phyloP scores from a whole-genome alignment of 2,329 filamentous ascomycete genomes.

The Rhinocladiella similis region DNA sequence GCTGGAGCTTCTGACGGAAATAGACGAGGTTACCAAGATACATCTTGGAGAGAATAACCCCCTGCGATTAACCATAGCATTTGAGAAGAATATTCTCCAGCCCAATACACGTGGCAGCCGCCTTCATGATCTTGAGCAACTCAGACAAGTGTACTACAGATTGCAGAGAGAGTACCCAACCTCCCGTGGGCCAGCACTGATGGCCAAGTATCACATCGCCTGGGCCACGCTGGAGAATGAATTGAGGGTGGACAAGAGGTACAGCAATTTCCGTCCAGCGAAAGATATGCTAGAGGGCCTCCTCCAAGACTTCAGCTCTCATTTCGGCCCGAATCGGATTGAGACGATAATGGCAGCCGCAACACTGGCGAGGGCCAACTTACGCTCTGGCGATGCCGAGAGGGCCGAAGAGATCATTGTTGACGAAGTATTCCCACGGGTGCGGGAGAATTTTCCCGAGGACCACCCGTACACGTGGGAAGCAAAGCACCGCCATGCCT shows the following conservation, averaged over 20 bases:
- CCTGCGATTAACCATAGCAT: slow-evolving; percentile 17
- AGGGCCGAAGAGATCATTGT: slow-evolving; percentile 14
- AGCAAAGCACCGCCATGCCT: slow-evolving; percentile 22
- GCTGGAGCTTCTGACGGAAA: slow-evolving; percentile 8
- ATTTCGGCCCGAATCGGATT: slow-evolving; percentile 17
- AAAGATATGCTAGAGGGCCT: slow-evolving; percentile 8
- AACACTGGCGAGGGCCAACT: slow-evolving; percentile 16
- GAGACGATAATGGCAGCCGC: slow-evolving; percentile 20
- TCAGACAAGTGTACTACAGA: slow-evolving; percentile 6
- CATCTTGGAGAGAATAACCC: slow-evolving; percentile 16
- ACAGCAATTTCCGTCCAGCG: slow-evolving; percentile 10
- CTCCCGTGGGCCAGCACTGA: slow-evolving; percentile 12
- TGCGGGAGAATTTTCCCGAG: slow-evolving; percentile 16
- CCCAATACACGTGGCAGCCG: background rate
- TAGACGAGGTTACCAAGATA: slow-evolving; percentile 10
- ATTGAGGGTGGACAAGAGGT: slow-evolving; percentile 10
- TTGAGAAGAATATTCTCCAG: slow-evolving; percentile 17
- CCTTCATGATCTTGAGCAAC: slow-evolving; percentile 9
- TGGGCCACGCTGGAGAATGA: slow-evolving; percentile 23
- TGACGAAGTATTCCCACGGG: slow-evolving; percentile 7
- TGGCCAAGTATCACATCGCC: slow-evolving; percentile 17
- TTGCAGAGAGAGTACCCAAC: slow-evolving; percentile 4
- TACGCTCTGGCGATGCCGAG: slow-evolving; percentile 10
- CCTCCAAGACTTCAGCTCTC: slow-evolving; percentile 1
- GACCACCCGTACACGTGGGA: slow-evolving; percentile 23